Base-by-base conservation (phyloP, 2,329 filamentous ascomycete genomes). In the Fusarium sp. region DNA sequence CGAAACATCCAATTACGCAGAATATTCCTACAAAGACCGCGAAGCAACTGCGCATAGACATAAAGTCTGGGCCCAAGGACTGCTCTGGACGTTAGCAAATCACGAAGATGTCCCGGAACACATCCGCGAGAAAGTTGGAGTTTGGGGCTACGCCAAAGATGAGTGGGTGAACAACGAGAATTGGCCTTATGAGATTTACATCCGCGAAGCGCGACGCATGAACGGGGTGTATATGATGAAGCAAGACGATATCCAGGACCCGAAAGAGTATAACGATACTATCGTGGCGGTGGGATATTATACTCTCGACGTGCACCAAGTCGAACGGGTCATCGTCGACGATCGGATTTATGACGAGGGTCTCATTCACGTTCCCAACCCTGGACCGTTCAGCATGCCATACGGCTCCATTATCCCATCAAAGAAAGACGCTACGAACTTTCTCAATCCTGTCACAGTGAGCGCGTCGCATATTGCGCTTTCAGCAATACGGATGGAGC, bases 401-500 rank as follows among this genome's bases (percentile, higher is more conserved):
- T 70, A 54, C 2, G 42, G 52, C 3, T 54, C 67, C 0, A 70
- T 70, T 12, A 37, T 70, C 1, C 67, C 67, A 0, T 27, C 10
- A 1, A 61, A 44, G 18, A 18, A 46, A 4, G 55, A 70, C 14
- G 67, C 62, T 1, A 67, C 30, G 4, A 70, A 70, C 2, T 70
- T 70, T 29, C 61, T 70, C 4, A 70, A 70, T 9, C 67, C 67
- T 3, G 67, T 70, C 1, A 70, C 67, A 2, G 37, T 70, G 14
- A 70, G 67, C 18, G 57, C 63, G 2, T 58, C 63, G 2, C 68
- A 71, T 8, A 53, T 71, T 13, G 68, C 67, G 3, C 42, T 60
- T 1, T 71, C 67, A 0, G 63, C 68, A 0, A 61, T 71, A 13
- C 67, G 68, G 3, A 71, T 71, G 68, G 68, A 71, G 42, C 68